Base-by-base conservation (phyloP, 495 filamentous ascomycete genomes). In the Annulohypoxylon maeteangense region DNA sequence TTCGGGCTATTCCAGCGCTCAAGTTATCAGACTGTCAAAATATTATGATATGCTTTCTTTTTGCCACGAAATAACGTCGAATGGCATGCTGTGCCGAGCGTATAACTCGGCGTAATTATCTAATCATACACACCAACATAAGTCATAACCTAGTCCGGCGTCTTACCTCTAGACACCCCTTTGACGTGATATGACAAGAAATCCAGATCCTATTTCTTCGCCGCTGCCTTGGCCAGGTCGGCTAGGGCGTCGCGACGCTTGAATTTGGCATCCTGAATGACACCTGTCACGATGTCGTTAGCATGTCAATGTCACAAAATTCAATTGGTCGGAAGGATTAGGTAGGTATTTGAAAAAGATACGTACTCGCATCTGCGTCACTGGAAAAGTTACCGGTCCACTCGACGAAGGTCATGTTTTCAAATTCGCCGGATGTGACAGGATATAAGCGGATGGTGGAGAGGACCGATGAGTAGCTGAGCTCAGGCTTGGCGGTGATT, bases 211-310 rank as follows among this genome's bases (percentile, higher is more conserved):
- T 59, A 82, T 70, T 86, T 87, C 76, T 87, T 85, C 42, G 68
- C 67, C 2, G 82, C 87, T 1, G 79, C 83, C 57, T 83, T 83
- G n/a, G 84, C 86, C n/a, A 91, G 80, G 71, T 87, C 89, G 36
- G 85, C 86, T 23, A 91, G 78, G 5, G 88, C 89, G 68, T 91
- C 89, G 25, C 86, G 87, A 66, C 89, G 89, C 84, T 91, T 91
- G 86, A 87, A 91, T 78, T 88, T 89, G 42, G 88, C 89, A 73
- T 91, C 89, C 78, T 90, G 85, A 55, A 91, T 88, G 32, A 91
- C 89, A 47, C 84, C 89, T 90, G 34, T 18, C 50, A 8, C 53
- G 3, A 25, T 20, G 34, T 42, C 48, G 34, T 79, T 36, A 79
- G 74, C 16, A 48, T 42, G 25, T 1, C 6, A 29, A 29, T 29